These are phyloP conservation scores for Stentor roeselii DNA, from an alignment of 73 alveolate species.

Conservation along the genomic window DNA sequence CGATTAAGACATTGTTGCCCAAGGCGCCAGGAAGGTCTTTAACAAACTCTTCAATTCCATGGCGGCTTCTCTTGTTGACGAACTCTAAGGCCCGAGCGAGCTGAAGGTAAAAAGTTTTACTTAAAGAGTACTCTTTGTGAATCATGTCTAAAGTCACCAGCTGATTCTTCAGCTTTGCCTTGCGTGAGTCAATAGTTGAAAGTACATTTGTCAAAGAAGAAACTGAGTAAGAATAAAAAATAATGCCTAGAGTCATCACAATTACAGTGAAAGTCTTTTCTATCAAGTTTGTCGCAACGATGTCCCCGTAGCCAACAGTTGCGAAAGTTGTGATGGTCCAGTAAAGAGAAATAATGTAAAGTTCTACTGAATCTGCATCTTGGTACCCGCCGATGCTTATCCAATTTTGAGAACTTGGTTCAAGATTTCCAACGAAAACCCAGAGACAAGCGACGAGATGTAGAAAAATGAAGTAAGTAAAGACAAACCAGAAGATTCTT, in stretches of 20 bases:
- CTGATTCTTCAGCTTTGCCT: constrained; percentile 58
- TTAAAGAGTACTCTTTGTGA: constrained; percentile 44
- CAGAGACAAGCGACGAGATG: constrained; percentile 66
- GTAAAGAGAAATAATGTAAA: constrained; percentile 78
- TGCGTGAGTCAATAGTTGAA: constrained; percentile 45
- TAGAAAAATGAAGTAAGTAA: constrained; percentile 39
- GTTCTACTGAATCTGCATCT: constrained; percentile 42
- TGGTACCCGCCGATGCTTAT: constrained; percentile 35
- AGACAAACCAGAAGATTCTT: constrained; percentile 46
- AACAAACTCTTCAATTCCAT: constrained; percentile 40
- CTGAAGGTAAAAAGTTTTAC: constrained; percentile 36
- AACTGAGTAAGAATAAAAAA: constrained; percentile 60
- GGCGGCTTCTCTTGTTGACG: constrained; percentile 40
- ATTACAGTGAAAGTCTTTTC: constrained; percentile 60
- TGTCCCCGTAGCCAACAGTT: constrained; percentile 94
- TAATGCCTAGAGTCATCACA: constrained; percentile 66
- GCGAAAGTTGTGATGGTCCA: constrained; percentile 81
- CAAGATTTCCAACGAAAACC: constrained; percentile 45
- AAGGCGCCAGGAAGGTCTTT: constrained; percentile 53
- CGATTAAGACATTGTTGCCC: constrained; percentile 39
- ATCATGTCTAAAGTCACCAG: constrained; percentile 43
- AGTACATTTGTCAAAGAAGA: constrained; percentile 53
- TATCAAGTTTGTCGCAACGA: constrained; percentile 40
- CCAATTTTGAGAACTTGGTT: constrained; percentile 50
- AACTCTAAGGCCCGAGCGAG: constrained; percentile 51